Conservation (phyloP, 2,329 filamentous ascomycete species). For the Huntiella savannae region DNA sequence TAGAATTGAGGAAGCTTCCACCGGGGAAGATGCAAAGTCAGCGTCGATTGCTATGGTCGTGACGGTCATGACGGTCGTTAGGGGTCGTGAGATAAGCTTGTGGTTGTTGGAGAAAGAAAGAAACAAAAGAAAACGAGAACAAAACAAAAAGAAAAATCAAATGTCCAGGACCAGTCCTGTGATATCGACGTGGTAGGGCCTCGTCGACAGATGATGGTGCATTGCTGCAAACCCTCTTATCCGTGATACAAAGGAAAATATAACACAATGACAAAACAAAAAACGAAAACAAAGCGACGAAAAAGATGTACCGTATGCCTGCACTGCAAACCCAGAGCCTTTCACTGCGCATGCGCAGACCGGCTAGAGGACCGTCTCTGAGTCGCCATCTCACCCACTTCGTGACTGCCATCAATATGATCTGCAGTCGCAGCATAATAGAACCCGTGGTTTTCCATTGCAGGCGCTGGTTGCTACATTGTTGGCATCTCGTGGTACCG, state of each 20-base stretch:
- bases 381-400: too few species aligned
- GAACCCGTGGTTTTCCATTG: slow-evolving; percentile 18
- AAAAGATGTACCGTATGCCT: slow-evolving; percentile 12
- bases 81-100: background rate
- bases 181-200: background rate
- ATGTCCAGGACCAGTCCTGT: background rate
- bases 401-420: too few species aligned
- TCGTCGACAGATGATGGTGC: background rate
- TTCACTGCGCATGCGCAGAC: too few species aligned
- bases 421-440: background rate
- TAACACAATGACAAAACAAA: slow-evolving; percentile 1
- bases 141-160: background rate
- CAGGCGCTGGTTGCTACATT: slow-evolving; percentile 54
- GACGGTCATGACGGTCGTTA: too few species aligned
- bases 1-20: background rate
- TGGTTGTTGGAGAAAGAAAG: background rate
- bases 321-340: too few species aligned
- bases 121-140: too few species aligned
- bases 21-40: too few species aligned
- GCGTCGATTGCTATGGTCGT: too few species aligned
- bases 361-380: too few species aligned
- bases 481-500: slow-evolving; percentile 63
- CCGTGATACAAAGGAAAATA: background rate
- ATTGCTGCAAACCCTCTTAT: background rate
- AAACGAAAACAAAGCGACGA: background rate